Evolutionary conservation across 164 flowering plant species (phyloP).

Genomic region (Macadamia tetraphylla): DNA sequence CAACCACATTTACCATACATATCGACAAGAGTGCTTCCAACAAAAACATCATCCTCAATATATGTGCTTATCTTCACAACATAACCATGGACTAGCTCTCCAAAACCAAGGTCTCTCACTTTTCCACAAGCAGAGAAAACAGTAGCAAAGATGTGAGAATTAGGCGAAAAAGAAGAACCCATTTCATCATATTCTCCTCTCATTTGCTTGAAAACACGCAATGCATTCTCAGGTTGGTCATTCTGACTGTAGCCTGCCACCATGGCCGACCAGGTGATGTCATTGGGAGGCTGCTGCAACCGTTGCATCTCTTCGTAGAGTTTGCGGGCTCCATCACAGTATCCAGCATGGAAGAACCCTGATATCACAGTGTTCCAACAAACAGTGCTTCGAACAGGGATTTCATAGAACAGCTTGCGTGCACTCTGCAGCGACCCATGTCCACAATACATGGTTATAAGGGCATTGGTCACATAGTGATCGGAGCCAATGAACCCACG

Average conservation of each 20-base stretch:
- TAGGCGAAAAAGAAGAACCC: constrained; percentile 9
- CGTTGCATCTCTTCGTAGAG: constrained; percentile 14
- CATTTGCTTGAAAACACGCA: constrained; percentile 18
- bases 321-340: constrained; percentile 12
- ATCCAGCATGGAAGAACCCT: constrained; percentile 16
- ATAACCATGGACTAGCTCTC: constrained; percentile 23
- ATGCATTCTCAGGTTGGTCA: constrained; percentile 10
- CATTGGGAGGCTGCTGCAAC: constrained; percentile 7
- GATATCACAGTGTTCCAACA: constrained; percentile 22
- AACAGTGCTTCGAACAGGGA: constrained; percentile 5
- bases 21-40: constrained; percentile 24
- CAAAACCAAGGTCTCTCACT: constrained; percentile 13
- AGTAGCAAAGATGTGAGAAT: constrained; percentile 18
- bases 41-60: constrained; percentile 17
- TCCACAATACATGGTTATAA: constrained; percentile 12
- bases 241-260: constrained; percentile 19
- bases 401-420: constrained; percentile 21
- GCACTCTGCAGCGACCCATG: constrained; percentile 8
- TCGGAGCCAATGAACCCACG: constrained; percentile 17
- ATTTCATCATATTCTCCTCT: constrained; percentile 10
- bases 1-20: constrained; percentile 18
- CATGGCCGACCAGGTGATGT: constrained; percentile 24
- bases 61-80: constrained; percentile 19
- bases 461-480: constrained; percentile 15
- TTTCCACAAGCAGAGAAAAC: constrained; percentile 22